These are phyloP conservation scores for Epipyxis sp. DNA, from an alignment of 108 stramenopile species.

Conservation along the genomic window DNA sequence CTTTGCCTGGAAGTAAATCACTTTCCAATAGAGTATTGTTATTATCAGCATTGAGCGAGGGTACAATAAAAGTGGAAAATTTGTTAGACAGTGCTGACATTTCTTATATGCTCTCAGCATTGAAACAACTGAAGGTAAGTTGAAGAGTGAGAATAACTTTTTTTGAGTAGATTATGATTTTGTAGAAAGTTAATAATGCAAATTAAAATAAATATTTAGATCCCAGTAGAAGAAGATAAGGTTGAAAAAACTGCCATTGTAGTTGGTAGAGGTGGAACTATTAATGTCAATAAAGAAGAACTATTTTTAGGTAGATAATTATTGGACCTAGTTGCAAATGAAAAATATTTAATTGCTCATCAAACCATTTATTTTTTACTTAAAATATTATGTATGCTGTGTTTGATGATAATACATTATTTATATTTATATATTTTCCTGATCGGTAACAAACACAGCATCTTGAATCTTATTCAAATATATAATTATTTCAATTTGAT, in stretches of 20 bases:
- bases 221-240: background rate
- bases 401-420: no score
- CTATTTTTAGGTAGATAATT: no score
- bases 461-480: no score
- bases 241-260: conserved; percentile 60
- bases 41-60: conserved; percentile 50
- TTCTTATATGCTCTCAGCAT: conserved; percentile 87
- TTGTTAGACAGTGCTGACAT: conserved; percentile 90
- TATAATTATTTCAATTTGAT: no score
- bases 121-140: conserved; percentile 73
- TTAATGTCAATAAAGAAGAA: conserved; percentile 65
- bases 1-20: conserved; percentile 84
- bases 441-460: no score
- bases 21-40: conserved; percentile 69
- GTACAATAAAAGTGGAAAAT: conserved; percentile 59
- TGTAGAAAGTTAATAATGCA: conserved; percentile 13
- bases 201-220: background rate
- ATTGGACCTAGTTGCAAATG: no score
- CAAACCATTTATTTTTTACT: no score
- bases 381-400: no score
- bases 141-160: conserved; percentile 59
- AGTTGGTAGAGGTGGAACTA: conserved; percentile 73
- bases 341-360: no score
- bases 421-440: no score
- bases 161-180: conserved; percentile 39